Evolutionary conservation across 768 basidiomycete species (phyloP), one percentile per base, ranked within the genome.

Genomic region (Boletus insuetus): DNA sequence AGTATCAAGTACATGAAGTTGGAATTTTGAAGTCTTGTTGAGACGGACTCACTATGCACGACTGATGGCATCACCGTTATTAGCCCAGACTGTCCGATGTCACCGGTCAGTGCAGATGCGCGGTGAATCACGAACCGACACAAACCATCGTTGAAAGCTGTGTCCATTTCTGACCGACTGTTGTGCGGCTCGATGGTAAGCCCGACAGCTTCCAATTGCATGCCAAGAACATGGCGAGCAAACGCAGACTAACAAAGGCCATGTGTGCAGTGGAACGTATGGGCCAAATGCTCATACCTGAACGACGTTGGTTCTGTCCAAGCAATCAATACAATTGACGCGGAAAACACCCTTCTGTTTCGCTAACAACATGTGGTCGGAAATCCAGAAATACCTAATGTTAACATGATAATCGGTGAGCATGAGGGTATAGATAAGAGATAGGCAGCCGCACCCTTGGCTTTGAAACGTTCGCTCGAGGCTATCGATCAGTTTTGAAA

Each of bases 51-150:
- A 91, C 89, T 91, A 93, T 51, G 88, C 87, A 51, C 89, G 81
- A 69, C 91, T 94, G 55, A 97, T 91, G 6, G 92, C 89, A 68
- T 99, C 97, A 0, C 97, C 97, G 61, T 98, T 98, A 66, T 98
- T 97, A 3, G 97, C 97, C 97, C 97, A 99, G 17, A 93, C 91
- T 91, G 42, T 54, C 22, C 50, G 10, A 31, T 26, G 22, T 38
- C 16, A 45, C n/a, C 9, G 4, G 31, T 57, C 16, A 47, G 48
- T 46, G 29, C 5, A 8, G 34, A 24, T 41, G 48, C 11, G 14
- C 1, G 1, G 13, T 20, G 10, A 31, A 47, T 38, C 46, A 44
- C 17, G 26, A 52, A 38, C 13, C n/a, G 37, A 24, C 50, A 60
- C 70, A 40, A 49, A 90, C 90, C 83, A 67, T 91, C 84, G 59